Evolutionary conservation across 2,329 filamentous ascomycete species (phyloP).

Genomic region (Ascochyta clinopodiicola): DNA sequence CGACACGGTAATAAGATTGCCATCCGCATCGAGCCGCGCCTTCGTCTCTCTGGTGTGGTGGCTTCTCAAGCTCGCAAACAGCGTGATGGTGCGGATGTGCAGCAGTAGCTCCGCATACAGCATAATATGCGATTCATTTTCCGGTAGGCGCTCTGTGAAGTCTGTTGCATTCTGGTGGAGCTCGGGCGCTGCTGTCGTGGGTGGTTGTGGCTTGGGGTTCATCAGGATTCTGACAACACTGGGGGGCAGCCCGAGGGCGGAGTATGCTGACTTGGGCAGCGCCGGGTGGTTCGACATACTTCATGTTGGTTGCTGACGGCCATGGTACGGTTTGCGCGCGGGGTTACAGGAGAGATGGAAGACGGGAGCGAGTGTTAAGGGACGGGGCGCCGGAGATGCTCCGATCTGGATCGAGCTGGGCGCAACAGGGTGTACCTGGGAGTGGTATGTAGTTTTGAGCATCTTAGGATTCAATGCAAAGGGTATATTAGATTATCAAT

Average conservation of each 20-base stretch:
- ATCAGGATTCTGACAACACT: slow-evolving; percentile 42
- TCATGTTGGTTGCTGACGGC: slow-evolving; percentile 30
- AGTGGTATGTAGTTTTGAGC: background rate
- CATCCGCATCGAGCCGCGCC: slow-evolving; percentile 54
- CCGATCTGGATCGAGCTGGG: slow-evolving; percentile 11
- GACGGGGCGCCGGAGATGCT: background rate
- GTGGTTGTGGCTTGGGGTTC: slow-evolving; percentile 35
- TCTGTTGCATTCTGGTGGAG: slow-evolving; percentile 37
- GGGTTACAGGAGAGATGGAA: slow-evolving; percentile 7
- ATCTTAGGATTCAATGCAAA: background rate
- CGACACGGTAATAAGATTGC: slow-evolving; percentile 51
- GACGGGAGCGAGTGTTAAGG: slow-evolving; percentile 8
- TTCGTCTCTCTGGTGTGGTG: slow-evolving; percentile 52
- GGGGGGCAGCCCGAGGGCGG: slow-evolving; percentile 41
- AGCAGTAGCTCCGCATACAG: slow-evolving; percentile 67
- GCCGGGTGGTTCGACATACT: slow-evolving; percentile 38
- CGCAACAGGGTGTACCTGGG: background rate
- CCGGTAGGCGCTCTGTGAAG: slow-evolving; percentile 30
- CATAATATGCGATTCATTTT: slow-evolving; percentile 42
- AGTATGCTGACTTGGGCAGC: slow-evolving; percentile 47
- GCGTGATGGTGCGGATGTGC: slow-evolving; percentile 65
- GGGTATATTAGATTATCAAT: slow-evolving; percentile 22
- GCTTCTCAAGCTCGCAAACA: slow-evolving; percentile 61
- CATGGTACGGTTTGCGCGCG: slow-evolving; percentile 28
- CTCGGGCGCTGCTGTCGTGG: slow-evolving; percentile 38